Evolutionary conservation across 2,329 filamentous ascomycete species (phyloP).

Genomic region (Penicillium sp.): DNA sequence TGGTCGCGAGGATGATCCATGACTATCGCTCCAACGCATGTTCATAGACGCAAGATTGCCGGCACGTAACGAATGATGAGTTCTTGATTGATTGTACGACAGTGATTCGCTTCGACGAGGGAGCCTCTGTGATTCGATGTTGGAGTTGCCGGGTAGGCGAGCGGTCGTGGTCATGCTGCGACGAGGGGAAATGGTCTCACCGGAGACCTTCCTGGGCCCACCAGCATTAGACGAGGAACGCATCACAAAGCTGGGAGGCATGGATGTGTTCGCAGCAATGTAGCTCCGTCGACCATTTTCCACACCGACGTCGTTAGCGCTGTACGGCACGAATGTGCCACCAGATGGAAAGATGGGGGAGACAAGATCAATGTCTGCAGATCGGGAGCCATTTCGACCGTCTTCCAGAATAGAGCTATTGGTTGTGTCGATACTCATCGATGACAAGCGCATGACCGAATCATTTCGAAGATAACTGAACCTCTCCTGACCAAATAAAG

Average conservation of each 20-base stretch:
- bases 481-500: slow-evolving; percentile 26
- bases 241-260: slow-evolving; percentile 24
- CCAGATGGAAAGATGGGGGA: slow-evolving; percentile 31
- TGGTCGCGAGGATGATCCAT: slow-evolving; percentile 7
- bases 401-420: slow-evolving; percentile 37
- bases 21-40: slow-evolving; percentile 1
- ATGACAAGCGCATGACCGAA: slow-evolving; percentile 30
- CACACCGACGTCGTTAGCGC: slow-evolving; percentile 33
- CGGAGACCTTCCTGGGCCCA: slow-evolving; percentile 19
- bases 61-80: slow-evolving; percentile 15
- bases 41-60: slow-evolving; percentile 8
- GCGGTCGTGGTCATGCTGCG: slow-evolving; percentile 30
- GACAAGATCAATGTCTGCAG: slow-evolving; percentile 23
- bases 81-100: slow-evolving; percentile 17
- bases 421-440: slow-evolving; percentile 33
- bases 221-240: slow-evolving; percentile 23
- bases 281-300: slow-evolving; percentile 27
- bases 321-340: slow-evolving; percentile 32
- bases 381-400: slow-evolving; percentile 22
- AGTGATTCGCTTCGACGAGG: slow-evolving; percentile 30
- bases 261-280: slow-evolving; percentile 18
- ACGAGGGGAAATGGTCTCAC: slow-evolving; percentile 24
- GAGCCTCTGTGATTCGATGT: slow-evolving; percentile 20
- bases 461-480: slow-evolving; percentile 32
- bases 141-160: slow-evolving; percentile 22